Base-by-base conservation (phyloP, 2,329 filamentous ascomycete species). In the Fonsecaea multimorphosa region DNA sequence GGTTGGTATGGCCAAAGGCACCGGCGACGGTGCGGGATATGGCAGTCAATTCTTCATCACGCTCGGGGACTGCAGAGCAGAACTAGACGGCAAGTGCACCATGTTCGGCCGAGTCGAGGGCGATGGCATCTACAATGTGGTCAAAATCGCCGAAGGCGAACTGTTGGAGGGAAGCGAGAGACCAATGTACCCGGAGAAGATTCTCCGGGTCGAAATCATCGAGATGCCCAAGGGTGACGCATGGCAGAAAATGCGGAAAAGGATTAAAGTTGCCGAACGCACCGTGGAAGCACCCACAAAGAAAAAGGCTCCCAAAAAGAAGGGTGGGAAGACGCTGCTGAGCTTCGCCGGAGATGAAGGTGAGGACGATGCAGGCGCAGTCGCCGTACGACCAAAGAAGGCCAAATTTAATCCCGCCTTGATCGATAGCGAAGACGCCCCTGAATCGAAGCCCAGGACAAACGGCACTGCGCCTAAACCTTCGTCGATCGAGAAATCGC, bases 1-100 rank as follows among this genome's bases (percentile, higher is more conserved):
- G 72, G 79, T 99, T 72, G 95, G 91, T n/a, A 97, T 98, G 93
- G 95, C 95, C 31, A 98, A 98, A 78, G 79, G 78, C 46, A 79
- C 80, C 59, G 70, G 70, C 8, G 55, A 56, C 27, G 64, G 64
- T 9, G 90, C 91, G 67, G 89, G 93, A 53, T 98, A 98, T 80
- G 91, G 92, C 36, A 97, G 92, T 77, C 95, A 99, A 78, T 98
- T 98, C 83, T 99, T 99, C 81, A 89, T 99, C 68, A 98, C 95
- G 0, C 80, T 99, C 60, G 93, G 88, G 69, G 83, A 83, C 61
- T 93, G 90, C 75, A 84, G 93, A 27, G 89, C 92, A 29, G 93
- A 98, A 81, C 78, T 99, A 74, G 92, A 90, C 72, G 91, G 90
- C 58, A 92, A 91, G 79, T 97, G 97, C 77, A 98, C 95, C 0